phyloP scores from a whole-genome alignment of 352 stramenopile genomes.

The Globisporangium acanthophoron region DNA sequence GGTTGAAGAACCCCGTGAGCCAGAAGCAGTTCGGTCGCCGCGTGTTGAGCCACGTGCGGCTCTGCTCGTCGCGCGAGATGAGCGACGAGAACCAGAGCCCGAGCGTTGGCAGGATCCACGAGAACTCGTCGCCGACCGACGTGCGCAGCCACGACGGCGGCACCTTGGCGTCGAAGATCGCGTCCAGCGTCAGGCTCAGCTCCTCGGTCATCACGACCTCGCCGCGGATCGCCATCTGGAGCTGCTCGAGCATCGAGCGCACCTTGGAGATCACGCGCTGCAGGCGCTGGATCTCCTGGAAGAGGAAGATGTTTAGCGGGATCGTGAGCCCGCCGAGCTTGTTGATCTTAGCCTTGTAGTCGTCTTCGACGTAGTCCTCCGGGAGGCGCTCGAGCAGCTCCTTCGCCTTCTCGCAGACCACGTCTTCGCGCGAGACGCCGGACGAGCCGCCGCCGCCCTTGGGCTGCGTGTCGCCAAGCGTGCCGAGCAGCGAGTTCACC shows the following conservation, averaged over 20 bases:
- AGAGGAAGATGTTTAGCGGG: constrained; percentile 98
- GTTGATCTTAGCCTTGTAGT: constrained; percentile 97
- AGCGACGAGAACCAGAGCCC: constrained; percentile 97
- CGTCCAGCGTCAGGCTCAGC: constrained; percentile 92
- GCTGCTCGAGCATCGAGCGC: constrained; percentile 91
- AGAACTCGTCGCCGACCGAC: constrained; percentile 96
- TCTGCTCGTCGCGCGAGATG: constrained; percentile 94
- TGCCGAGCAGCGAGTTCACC: constrained; percentile 92
- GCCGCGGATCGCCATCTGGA: constrained; percentile 97
- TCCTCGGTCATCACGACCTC: constrained; percentile 98
- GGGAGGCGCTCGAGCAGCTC: constrained; percentile 93
- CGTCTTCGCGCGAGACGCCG: constrained; percentile 92
- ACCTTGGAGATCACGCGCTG: constrained; percentile 96
- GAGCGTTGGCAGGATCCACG: constrained; percentile 94
- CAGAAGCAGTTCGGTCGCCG: constrained; percentile 94
- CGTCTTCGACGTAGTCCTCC: constrained; percentile 96
- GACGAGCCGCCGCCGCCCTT: constrained; percentile 89
- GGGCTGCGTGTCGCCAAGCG: constrained; percentile 94
- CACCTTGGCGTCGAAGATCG: constrained; percentile 95
- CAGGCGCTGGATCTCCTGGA: constrained; percentile 97
- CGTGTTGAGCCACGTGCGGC: constrained; percentile 94
- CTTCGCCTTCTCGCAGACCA: constrained; percentile 94
- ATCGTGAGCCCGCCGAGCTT: constrained; percentile 94
- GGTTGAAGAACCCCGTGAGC: constrained; percentile 98
- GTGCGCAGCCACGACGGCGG: constrained; percentile 95